Evolutionary conservation across 2,329 filamentous ascomycete species (phyloP).

Genomic region (Penicillium sp.): DNA sequence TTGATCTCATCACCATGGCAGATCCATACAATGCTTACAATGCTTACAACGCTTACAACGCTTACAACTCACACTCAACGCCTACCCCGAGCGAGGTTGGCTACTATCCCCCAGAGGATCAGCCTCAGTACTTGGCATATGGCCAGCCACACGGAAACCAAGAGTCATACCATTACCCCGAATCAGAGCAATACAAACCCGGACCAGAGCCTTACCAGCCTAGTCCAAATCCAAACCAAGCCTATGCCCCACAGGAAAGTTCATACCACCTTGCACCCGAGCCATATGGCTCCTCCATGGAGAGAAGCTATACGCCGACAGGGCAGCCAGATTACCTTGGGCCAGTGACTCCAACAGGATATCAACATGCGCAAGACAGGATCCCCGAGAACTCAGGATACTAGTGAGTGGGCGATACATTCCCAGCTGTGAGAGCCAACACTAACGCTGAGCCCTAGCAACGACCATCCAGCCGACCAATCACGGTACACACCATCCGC

Average conservation of each 20-base stretch:
- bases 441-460: constrained; percentile 7
- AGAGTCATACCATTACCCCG: constrained; percentile 15
- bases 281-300: constrained; percentile 28
- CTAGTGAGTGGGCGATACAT: constrained; percentile 27
- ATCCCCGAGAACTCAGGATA: constrained; percentile 30
- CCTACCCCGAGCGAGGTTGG: constrained; percentile 22
- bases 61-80: constrained; percentile 30
- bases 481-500: constrained; percentile 19
- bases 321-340: constrained; percentile 34
- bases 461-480: constrained; percentile 14
- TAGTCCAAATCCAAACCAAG: constrained; percentile 20
- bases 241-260: constrained; percentile 28
- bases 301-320: constrained; percentile 47
- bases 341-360: constrained; percentile 44
- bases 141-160: constrained; percentile 18
- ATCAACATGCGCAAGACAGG: constrained; percentile 36
- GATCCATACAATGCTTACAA: constrained; percentile 50
- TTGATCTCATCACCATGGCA: constrained; percentile 43
- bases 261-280: constrained; percentile 25
- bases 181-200: constrained; percentile 20
- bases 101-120: constrained; percentile 27
- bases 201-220: constrained; percentile 24
- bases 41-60: no score
- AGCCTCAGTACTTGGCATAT: constrained; percentile 18
- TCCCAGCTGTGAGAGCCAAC: background rate